Evolutionary conservation across 768 basidiomycete genomes (phyloP).

Genomic region (Pisolithus marmoratus): DNA sequence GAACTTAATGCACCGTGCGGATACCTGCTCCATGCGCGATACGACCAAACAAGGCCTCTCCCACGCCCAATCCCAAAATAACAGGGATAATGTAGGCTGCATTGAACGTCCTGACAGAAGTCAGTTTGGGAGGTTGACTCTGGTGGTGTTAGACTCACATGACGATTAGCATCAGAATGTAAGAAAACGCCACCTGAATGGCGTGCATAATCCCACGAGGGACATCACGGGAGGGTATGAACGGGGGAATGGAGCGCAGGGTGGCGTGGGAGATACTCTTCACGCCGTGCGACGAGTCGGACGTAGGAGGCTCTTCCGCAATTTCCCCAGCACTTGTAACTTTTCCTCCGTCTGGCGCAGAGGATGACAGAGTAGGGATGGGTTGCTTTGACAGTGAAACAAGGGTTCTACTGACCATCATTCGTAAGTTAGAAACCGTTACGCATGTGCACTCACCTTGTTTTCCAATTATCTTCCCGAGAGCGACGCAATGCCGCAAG

Average conservation of each 20-base stretch:
- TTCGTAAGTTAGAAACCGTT: neutral
- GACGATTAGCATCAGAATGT: slow-evolving; percentile 73
- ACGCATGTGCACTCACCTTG: slow-evolving; percentile 37
- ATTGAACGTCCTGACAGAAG: slow-evolving; percentile 68
- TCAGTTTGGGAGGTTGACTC: slow-evolving; percentile 6
- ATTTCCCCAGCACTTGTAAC: neutral
- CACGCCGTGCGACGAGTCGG: neutral
- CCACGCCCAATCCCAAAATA: slow-evolving; percentile 63
- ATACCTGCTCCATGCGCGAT: slow-evolving; percentile 25
- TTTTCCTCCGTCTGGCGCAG: neutral
- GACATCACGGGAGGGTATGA: slow-evolving; percentile 61
- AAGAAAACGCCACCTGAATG: slow-evolving; percentile 56
- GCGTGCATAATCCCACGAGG: slow-evolving; percentile 63
- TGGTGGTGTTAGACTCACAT: slow-evolving; percentile 49
- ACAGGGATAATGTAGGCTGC: slow-evolving; percentile 72
- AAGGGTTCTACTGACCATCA: slow-evolving; percentile 7
- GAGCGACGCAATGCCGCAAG: slow-evolving; percentile 50
- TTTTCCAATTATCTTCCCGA: slow-evolving; percentile 53
- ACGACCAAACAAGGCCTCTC: slow-evolving; percentile 69
- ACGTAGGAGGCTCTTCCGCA: slow-evolving; percentile 3
- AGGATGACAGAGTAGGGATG: neutral
- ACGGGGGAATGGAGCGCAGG: slow-evolving; percentile 50
- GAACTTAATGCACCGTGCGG: neutral
- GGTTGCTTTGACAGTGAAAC: slow-evolving; percentile 1
- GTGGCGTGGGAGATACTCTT: slow-evolving; percentile 4